phyloP scores from a whole-genome alignment of 352 stramenopile species.

The Pythium vanterpoolii region DNA sequence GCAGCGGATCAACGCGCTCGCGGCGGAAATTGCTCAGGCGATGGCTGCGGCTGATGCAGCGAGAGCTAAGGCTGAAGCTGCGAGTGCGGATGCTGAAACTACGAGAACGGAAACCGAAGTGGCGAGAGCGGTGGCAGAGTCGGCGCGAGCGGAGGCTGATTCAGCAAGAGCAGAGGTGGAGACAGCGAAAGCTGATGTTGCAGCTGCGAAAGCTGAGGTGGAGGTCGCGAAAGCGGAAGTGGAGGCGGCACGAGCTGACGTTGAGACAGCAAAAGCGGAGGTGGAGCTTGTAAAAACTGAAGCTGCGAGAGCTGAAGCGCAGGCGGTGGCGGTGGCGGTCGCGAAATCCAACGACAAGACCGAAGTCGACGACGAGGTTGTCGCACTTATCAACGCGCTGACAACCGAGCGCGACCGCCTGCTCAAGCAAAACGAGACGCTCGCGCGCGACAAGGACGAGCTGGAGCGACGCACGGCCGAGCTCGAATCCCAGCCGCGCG shows the following conservation, averaged over 20 bases:
- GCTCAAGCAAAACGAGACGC: background rate
- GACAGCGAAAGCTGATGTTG: background rate
- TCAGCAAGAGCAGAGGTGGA: background rate
- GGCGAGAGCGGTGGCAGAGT: background rate
- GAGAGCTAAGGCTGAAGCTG: background rate
- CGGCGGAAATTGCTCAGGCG: background rate
- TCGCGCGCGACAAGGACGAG: constrained; percentile 9
- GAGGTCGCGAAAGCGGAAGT: background rate
- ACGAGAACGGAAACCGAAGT: background rate
- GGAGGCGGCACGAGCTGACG: background rate
- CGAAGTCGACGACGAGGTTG: background rate
- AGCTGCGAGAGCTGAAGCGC: background rate
- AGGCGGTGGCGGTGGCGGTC: too few relatives aligned
- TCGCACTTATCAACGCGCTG: constrained; percentile 5
- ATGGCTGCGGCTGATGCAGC: background rate
- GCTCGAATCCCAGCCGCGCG: constrained; percentile 10
- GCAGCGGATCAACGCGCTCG: background rate
- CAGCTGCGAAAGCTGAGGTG: background rate
- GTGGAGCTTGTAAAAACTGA: background rate
- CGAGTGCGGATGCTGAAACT: background rate
- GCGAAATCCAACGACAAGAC: background rate
- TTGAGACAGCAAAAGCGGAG: background rate
- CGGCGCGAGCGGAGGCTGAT: background rate
- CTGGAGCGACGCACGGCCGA: constrained; percentile 8
- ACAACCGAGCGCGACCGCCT: constrained; percentile 7